phyloP scores from a whole-genome alignment of 257 asterid genomes.

The Przewalskia tangutica region DNA sequence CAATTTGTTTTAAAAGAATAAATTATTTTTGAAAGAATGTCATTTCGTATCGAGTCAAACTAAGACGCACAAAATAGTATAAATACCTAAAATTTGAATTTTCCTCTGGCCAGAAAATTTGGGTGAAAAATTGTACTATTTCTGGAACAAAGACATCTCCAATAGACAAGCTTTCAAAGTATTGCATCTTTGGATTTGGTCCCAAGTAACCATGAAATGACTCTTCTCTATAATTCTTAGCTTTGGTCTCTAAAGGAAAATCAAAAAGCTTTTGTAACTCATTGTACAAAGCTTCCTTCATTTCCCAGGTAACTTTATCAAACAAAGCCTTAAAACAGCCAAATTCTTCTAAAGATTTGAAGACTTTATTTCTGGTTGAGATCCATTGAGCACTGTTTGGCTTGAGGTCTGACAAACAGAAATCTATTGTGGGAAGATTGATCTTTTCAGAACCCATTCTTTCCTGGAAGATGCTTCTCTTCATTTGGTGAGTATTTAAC shows the following conservation, averaged over 20 bases:
- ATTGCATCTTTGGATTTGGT: slow-evolving; percentile 29
- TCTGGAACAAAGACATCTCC: slow-evolving; percentile 19
- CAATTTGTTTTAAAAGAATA: too few relatives aligned
- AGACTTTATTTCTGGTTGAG: slow-evolving; percentile 22
- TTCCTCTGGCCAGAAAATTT: slow-evolving; percentile 42
- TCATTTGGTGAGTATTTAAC: too few relatives aligned
- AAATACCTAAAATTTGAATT: slow-evolving; percentile 39
- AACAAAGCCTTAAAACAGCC: slow-evolving; percentile 55
- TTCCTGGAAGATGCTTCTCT: not conserved
- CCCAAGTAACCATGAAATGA: slow-evolving; percentile 59
- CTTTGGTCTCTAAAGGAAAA: slow-evolving; percentile 38
- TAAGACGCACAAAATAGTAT: not conserved
- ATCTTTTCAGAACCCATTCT: slow-evolving; percentile 30
- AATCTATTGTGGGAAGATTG: slow-evolving; percentile 40
- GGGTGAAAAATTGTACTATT: slow-evolving; percentile 22
- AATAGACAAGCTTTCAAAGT: slow-evolving; percentile 54
- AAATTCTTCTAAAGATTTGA: slow-evolving; percentile 27
- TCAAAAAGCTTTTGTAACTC: slow-evolving; percentile 30
- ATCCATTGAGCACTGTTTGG: slow-evolving; percentile 25
- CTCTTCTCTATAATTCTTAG: slow-evolving; percentile 32
- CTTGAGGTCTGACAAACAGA: slow-evolving; percentile 18
- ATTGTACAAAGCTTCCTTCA: slow-evolving; percentile 18
- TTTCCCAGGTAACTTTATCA: slow-evolving; percentile 14
- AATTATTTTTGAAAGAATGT: too few relatives aligned
- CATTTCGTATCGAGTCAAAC: too few relatives aligned